phyloP scores from a whole-genome alignment of 1,284 basidiomycete genomes.

The Cutaneotrichosporon sp. region DNA sequence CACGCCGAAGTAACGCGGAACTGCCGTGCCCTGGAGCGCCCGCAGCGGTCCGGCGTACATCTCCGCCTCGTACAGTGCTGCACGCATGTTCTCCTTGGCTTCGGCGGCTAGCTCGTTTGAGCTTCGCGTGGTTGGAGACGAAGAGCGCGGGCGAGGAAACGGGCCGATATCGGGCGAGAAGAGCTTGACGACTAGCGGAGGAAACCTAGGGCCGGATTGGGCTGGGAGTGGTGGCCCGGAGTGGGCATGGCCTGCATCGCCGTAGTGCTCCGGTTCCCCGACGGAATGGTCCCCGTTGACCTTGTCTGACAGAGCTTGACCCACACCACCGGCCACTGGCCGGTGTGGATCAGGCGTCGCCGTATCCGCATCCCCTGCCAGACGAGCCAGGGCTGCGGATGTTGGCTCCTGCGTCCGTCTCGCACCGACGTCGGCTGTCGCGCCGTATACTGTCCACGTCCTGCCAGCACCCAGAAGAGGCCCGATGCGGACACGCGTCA shows the following conservation, averaged over 20 bases:
- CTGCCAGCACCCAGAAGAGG: not conserved
- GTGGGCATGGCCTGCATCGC: too few relatives aligned
- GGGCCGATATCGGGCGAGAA: slow-evolving; percentile 1
- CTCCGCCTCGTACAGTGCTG: not conserved
- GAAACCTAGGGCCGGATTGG: not conserved
- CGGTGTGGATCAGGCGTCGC: too few relatives aligned
- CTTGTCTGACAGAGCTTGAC: too few relatives aligned
- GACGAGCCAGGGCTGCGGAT: not conserved
- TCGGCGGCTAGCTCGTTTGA: not conserved
- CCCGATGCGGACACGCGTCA: not conserved
- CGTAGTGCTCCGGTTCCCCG: too few relatives aligned
- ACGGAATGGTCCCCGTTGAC: too few relatives aligned
- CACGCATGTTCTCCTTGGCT: not conserved
- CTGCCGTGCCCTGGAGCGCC: not conserved
- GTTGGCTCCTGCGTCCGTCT: not conserved
- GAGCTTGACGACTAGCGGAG: slow-evolving; percentile 1
- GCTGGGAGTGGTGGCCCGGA: too few relatives aligned
- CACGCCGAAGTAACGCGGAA: not conserved
- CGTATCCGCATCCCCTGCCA: not conserved
- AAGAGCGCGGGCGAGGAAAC: not conserved
- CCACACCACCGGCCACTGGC: too few relatives aligned
- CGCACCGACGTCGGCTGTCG: not conserved
- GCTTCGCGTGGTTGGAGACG: not conserved
- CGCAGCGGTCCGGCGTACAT: slow-evolving; percentile 1
- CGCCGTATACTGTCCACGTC: slow-evolving; percentile 2